These are phyloP conservation scores for Asterochloris sp. DNA, from an alignment of 139 green algal species.

Conservation along the genomic window DNA sequence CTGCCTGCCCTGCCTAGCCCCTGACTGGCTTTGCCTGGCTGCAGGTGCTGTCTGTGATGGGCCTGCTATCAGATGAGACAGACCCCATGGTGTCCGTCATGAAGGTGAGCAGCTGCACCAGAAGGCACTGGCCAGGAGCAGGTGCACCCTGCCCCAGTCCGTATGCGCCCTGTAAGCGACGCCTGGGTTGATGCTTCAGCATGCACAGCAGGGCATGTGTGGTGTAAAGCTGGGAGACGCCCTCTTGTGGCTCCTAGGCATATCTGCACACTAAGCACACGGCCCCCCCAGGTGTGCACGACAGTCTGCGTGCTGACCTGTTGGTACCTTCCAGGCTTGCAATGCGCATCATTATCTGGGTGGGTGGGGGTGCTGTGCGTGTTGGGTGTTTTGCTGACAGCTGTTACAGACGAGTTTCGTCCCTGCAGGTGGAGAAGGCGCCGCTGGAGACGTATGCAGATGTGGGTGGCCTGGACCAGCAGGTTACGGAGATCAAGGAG, in stretches of 20 bases:
- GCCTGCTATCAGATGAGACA: constrained; percentile 94
- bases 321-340: no score
- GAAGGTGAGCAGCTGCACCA: constrained; percentile 67
- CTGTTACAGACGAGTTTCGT: not conserved
- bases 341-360: no score
- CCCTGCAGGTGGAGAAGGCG: constrained; percentile 88
- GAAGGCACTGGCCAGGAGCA: no score
- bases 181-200: not conserved
- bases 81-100: constrained; percentile 99
- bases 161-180: no score
- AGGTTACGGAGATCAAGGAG: constrained; percentile 99
- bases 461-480: constrained; percentile 92
- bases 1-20: no score
- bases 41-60: constrained; percentile 91
- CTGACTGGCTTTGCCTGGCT: not conserved
- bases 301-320: no score
- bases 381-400: not conserved
- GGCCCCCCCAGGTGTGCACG: no score
- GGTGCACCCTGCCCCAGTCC: no score
- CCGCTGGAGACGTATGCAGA: constrained; percentile 96
- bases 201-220: not conserved
- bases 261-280: no score
- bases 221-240: not conserved
- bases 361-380: not conserved
- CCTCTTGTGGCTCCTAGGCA: not conserved